phyloP scores from a whole-genome alignment of 805 yeast genomes.

The Sugiyamaella qingdaonensis region DNA sequence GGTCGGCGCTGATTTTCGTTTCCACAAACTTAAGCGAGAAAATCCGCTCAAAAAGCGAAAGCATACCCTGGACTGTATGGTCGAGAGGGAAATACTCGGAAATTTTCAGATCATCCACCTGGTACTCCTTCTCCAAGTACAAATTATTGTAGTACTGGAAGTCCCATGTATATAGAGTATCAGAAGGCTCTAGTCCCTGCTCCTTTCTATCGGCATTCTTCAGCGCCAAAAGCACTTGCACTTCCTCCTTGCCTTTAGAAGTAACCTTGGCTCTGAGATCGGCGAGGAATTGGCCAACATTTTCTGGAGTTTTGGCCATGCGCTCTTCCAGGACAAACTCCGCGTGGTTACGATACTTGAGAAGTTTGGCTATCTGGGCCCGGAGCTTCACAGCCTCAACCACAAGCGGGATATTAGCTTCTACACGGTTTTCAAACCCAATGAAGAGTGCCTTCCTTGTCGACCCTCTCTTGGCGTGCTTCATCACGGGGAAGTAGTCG shows the following conservation, averaged over 20 bases:
- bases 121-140: slow-evolving; percentile 61
- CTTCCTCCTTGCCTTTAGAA: slow-evolving; percentile 57
- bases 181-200: slow-evolving; percentile 37
- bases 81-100: slow-evolving; percentile 77
- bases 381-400: slow-evolving; percentile 58
- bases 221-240: slow-evolving; percentile 43
- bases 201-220: slow-evolving; percentile 50
- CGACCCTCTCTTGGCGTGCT: slow-evolving; percentile 57
- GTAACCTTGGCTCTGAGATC: slow-evolving; percentile 57
- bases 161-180: slow-evolving; percentile 64
- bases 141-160: slow-evolving; percentile 60
- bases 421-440: slow-evolving; percentile 66
- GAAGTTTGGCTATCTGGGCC: slow-evolving; percentile 52
- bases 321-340: slow-evolving; percentile 69
- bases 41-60: slow-evolving; percentile 62
- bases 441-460: slow-evolving; percentile 64
- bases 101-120: slow-evolving; percentile 67
- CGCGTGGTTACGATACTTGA: slow-evolving; percentile 68
- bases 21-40: slow-evolving; percentile 65
- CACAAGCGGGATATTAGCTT: slow-evolving; percentile 55
- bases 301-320: slow-evolving; percentile 69
- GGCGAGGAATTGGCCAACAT: slow-evolving; percentile 55
- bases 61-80: slow-evolving; percentile 63
- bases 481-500: slow-evolving; percentile 71
- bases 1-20: slow-evolving; percentile 42